Evolutionary conservation across 1,284 basidiomycete species (phyloP).

Genomic region (Rhodotorula sp.): DNA sequence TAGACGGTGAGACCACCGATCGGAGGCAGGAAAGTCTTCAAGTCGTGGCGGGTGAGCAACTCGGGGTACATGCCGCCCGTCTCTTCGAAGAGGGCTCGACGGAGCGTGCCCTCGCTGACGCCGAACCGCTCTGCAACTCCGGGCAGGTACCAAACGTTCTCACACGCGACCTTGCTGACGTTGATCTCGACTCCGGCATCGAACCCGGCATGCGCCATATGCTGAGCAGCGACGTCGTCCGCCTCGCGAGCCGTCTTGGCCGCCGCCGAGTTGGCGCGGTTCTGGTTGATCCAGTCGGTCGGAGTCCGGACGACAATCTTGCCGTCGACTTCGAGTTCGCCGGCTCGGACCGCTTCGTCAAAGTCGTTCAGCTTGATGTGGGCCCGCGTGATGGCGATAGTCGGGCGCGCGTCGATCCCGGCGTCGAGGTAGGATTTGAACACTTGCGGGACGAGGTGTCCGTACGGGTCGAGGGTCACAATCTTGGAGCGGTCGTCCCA

Average conservation of each 20-base stretch:
- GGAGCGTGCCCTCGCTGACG: constrained; percentile 66
- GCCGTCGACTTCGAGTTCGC: constrained; percentile 75
- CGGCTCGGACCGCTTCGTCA: constrained; percentile 71
- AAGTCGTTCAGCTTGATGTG: constrained; percentile 88
- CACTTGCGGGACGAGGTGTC: constrained; percentile 79
- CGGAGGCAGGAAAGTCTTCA: constrained; percentile 92
- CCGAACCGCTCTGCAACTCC: constrained; percentile 78
- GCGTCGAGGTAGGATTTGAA: constrained; percentile 58
- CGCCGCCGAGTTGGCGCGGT: constrained; percentile 51
- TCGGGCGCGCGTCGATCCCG: constrained; percentile 71
- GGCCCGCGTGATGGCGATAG: constrained; percentile 81
- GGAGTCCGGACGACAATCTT: constrained; percentile 64
- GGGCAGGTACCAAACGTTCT: constrained; percentile 83
- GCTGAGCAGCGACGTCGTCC: constrained; percentile 60
- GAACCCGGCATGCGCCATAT: constrained; percentile 52
- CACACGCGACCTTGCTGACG: constrained; percentile 65
- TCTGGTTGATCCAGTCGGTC: constrained; percentile 42
- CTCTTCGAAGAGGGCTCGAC: constrained; percentile 89
- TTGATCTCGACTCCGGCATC: constrained; percentile 83
- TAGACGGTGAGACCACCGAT: constrained; percentile 91
- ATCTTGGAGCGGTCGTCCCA: constrained; percentile 84
- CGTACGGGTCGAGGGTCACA: constrained; percentile 92
- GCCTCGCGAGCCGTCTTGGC: constrained; percentile 47
- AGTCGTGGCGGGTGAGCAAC: constrained; percentile 88
- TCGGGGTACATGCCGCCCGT: constrained; percentile 70